Conservation (phyloP, 768 basidiomycete genomes). For the Boletus bicolor region DNA sequence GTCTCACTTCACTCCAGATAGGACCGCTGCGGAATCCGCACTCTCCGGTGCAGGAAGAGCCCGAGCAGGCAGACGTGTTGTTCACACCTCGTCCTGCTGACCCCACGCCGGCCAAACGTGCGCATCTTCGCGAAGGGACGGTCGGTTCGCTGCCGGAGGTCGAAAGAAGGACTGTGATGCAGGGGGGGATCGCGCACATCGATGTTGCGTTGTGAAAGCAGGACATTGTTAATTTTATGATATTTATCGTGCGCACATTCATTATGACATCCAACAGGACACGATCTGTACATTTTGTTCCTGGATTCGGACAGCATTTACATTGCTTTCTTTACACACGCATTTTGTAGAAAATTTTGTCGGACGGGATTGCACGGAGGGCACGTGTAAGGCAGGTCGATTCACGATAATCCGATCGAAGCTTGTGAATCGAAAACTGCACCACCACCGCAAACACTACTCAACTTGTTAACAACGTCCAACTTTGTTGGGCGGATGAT, state of each 20-base stretch:
- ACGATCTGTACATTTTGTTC: neutral
- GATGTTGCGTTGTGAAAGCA: constrained; percentile 20
- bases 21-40: constrained; percentile 22
- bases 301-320: neutral
- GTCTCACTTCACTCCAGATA: constrained; percentile 12
- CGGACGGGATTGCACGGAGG: constrained; percentile 6
- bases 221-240: constrained; percentile 14
- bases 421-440: constrained; percentile 16
- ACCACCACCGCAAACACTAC: neutral
- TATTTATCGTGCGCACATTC: constrained; percentile 9
- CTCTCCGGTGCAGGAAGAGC: constrained; percentile 15
- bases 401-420: constrained; percentile 24
- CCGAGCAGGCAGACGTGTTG: neutral
- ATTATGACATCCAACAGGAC: neutral
- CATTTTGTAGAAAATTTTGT: neutral
- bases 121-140: constrained; percentile 22
- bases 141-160: constrained; percentile 21
- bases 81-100: neutral
- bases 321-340: neutral
- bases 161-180: constrained; percentile 17
- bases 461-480: neutral
- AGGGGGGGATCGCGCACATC: constrained; percentile 27
- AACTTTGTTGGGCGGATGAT: neutral
- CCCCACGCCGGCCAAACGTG: constrained; percentile 6
- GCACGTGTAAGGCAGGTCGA: constrained; percentile 17